A percentile compares a stretch with the other conserved stretches of the same genome.
These are phyloP conservation scores for Verbascum thapsus DNA, from an alignment of 257 asterid genomes.

Conservation along the genomic window DNA sequence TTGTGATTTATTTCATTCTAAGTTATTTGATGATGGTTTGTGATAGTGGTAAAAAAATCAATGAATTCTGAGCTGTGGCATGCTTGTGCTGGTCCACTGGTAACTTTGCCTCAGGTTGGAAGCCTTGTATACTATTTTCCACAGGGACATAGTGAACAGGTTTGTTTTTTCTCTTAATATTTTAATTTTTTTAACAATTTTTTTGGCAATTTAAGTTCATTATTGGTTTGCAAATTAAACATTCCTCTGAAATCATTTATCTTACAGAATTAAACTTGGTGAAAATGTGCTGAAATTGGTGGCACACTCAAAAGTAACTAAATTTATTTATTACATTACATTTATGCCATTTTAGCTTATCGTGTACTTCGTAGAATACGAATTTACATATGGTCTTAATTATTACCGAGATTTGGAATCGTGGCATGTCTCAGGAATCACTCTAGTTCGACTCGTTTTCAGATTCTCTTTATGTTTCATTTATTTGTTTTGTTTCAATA, in stretches of 20 bases:
- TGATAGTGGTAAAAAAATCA: constrained; percentile 52
- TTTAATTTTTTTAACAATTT: neutral
- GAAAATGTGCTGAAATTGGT: neutral
- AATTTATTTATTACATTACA: neutral
- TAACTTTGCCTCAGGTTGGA: constrained; percentile 82
- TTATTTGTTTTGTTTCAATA: neutral
- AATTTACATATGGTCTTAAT: neutral
- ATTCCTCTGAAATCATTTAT: neutral
- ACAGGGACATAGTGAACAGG: constrained; percentile 95
- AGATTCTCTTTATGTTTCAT: neutral
- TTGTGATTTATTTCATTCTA: neutral
- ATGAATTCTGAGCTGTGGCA: constrained; percentile 88
- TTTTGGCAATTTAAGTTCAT: neutral
- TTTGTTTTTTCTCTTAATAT: constrained; percentile 12
- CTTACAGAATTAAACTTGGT: neutral
- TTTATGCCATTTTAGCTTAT: neutral
- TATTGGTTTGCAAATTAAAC: neutral
- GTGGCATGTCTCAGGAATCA: too few species aligned
- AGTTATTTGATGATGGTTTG: constrained; percentile 24
- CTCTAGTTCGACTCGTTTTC: too few species aligned
- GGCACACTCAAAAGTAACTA: too few species aligned
- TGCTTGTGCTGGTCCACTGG: constrained; percentile 92
- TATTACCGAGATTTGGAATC: too few species aligned
- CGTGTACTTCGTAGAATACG: neutral
- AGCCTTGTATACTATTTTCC: constrained; percentile 87